Evolutionary conservation across 352 stramenopile species (phyloP).

Genomic region (Globisporangium lucens): DNA sequence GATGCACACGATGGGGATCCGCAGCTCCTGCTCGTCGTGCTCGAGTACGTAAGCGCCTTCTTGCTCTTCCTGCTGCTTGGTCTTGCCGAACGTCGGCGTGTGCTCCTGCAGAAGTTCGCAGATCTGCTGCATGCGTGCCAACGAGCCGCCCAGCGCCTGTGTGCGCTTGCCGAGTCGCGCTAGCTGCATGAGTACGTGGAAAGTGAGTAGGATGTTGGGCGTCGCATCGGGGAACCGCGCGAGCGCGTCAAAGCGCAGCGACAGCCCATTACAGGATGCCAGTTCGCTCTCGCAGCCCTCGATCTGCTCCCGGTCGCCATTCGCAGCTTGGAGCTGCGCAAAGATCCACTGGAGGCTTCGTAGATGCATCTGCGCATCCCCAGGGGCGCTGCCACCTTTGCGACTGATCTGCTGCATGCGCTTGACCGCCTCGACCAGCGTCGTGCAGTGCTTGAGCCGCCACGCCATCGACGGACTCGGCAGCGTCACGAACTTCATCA

Average conservation of each 20-base stretch:
- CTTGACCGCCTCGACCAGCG: slow-evolving; percentile 41
- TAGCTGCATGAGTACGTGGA: slow-evolving; percentile 33
- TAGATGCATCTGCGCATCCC: slow-evolving; percentile 27
- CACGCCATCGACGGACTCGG: slow-evolving; percentile 51
- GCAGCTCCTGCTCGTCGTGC: slow-evolving; percentile 15
- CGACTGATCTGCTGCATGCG: slow-evolving; percentile 22
- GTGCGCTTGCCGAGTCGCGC: slow-evolving; percentile 21
- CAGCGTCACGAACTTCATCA: slow-evolving; percentile 47
- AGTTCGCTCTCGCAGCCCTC: slow-evolving; percentile 35
- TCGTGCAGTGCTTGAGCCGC: slow-evolving; percentile 48
- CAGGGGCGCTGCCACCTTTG: neutral
- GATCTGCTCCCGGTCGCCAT: slow-evolving; percentile 20
- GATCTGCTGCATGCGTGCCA: slow-evolving; percentile 24
- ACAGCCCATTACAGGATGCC: slow-evolving; percentile 22
- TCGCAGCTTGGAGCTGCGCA: slow-evolving; percentile 33
- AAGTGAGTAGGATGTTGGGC: slow-evolving; percentile 23
- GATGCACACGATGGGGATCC: slow-evolving; percentile 15
- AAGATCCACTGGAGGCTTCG: slow-evolving; percentile 55
- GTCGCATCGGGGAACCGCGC: slow-evolving; percentile 21
- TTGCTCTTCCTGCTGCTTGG: slow-evolving; percentile 11
- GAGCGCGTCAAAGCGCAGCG: slow-evolving; percentile 27
- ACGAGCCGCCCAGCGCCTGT: slow-evolving; percentile 25
- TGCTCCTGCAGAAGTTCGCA: slow-evolving; percentile 23
- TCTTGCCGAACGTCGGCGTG: slow-evolving; percentile 12
- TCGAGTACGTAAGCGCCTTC: slow-evolving; percentile 7